Percentiles rank a stretch among this genome's conserved stretches.
phyloP scores from a whole-genome alignment of 192 early-diverging fungal species.

The Backusella tarrabulga region DNA sequence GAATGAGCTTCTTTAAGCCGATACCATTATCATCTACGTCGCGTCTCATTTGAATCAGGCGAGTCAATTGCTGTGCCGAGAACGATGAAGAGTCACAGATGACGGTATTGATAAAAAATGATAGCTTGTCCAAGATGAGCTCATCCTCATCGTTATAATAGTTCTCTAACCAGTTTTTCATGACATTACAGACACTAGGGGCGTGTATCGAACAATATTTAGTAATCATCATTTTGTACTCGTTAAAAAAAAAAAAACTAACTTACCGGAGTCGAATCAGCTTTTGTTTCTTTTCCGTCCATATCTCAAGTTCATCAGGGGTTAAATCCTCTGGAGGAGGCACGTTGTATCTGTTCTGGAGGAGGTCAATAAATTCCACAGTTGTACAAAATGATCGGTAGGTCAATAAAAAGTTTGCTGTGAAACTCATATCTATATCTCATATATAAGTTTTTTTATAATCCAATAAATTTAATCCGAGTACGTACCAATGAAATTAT shows the following conservation, averaged over 20 bases:
- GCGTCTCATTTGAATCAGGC: conserved; percentile 70
- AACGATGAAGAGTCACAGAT: conserved; percentile 73
- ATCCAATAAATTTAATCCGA: too few species aligned
- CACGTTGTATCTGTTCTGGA: conserved; percentile 80
- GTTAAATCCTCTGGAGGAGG: conserved; percentile 68
- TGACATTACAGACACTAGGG: conserved; percentile 80
- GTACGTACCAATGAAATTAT: conserved; percentile 56
- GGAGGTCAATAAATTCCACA: conserved; percentile 70
- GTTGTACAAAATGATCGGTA: conserved; percentile 92
- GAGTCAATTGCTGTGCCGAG: conserved; percentile 69
- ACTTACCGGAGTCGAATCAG: conserved; percentile 75
- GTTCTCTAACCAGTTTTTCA: conserved; percentile 95
- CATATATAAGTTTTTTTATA: too few species aligned
- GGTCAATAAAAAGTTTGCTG: conserved; percentile 87
- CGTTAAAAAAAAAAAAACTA: background rate
- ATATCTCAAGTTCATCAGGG: conserved; percentile 66
- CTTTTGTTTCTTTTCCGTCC: conserved; percentile 89
- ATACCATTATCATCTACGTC: conserved; percentile 45
- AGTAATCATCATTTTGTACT: background rate
- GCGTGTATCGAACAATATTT: background rate
- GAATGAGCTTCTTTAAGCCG: conserved; percentile 58
- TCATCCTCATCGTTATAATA: conserved; percentile 82
- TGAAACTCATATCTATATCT: conserved; percentile 71
- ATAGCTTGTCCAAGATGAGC: conserved; percentile 65
- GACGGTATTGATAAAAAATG: conserved; percentile 66